Conservation (phyloP, 768 basidiomycete genomes). For the Sarcodon sp. region DNA sequence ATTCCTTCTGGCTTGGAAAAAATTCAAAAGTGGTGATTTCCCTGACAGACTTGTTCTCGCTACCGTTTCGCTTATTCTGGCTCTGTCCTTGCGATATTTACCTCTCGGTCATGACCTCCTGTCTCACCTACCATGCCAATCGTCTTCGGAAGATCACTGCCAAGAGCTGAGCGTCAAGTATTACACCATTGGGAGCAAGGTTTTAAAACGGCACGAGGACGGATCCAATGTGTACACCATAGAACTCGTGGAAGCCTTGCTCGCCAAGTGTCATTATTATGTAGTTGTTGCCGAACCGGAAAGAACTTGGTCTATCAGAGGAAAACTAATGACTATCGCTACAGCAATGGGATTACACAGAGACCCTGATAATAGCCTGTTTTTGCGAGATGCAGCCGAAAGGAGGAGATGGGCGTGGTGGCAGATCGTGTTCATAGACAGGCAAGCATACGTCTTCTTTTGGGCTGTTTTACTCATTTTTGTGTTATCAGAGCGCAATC, state of each 20-base stretch:
- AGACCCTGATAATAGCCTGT: constrained; percentile 64
- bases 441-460: constrained; percentile 26
- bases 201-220: constrained; percentile 46
- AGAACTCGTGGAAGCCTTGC: constrained; percentile 64
- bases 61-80: constrained; percentile 65
- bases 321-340: constrained; percentile 53
- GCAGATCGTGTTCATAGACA: constrained; percentile 65
- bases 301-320: constrained; percentile 59
- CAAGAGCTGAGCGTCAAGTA: constrained; percentile 55
- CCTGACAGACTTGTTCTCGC: constrained; percentile 60
- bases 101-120: constrained; percentile 53
- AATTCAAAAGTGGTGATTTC: constrained; percentile 54
- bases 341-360: constrained; percentile 73
- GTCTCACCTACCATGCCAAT: constrained; percentile 24
- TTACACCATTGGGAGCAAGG: constrained; percentile 54
- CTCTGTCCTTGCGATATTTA: constrained; percentile 61
- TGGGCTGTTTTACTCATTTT: constrained; percentile 2
- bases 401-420: constrained; percentile 77
- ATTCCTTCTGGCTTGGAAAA: constrained; percentile 56
- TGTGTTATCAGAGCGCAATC: constrained; percentile 52
- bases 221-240: constrained; percentile 32
- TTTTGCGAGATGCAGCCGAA: constrained; percentile 56
- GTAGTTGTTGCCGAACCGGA: constrained; percentile 62
- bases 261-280: constrained; percentile 61
- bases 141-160: constrained; percentile 24